These are phyloP conservation scores for Lepidopterella palustris DNA, from an alignment of 495 filamentous ascomycete genomes.

Conservation along the genomic window DNA sequence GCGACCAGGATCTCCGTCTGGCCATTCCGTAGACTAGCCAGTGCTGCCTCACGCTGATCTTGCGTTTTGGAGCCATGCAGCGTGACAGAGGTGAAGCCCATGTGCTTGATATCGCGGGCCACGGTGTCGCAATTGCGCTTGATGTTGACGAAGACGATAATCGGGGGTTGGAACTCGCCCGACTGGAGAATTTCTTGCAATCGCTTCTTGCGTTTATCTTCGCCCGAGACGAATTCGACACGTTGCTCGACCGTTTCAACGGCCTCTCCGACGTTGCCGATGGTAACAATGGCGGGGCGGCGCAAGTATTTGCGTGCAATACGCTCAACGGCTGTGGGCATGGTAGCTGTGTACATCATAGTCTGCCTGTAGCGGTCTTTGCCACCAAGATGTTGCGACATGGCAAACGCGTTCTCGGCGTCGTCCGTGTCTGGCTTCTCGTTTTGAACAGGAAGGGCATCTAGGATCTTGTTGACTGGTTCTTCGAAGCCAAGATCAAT, in stretches of 20 bases:
- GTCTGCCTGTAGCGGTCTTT: constrained; percentile 92
- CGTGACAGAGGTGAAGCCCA: constrained; percentile 86
- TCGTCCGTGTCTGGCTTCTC: constrained; percentile 95
- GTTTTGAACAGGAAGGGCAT: constrained; percentile 89
- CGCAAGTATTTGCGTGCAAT: constrained; percentile 95
- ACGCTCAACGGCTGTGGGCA: constrained; percentile 88
- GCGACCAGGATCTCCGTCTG: constrained; percentile 85
- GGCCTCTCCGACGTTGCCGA: constrained; percentile 92
- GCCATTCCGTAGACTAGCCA: constrained; percentile 77
- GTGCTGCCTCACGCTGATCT: constrained; percentile 91
- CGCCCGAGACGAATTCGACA: constrained; percentile 83
- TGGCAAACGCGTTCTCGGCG: constrained; percentile 77
- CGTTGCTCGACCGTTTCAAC: constrained; percentile 98
- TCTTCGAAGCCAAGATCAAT: constrained; percentile 98
- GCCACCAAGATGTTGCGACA: constrained; percentile 75
- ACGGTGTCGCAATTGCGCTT: constrained; percentile 98
- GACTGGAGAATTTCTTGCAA: constrained; percentile 83
- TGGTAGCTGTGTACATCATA: constrained; percentile 99
- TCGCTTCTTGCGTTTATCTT: constrained; percentile 97
- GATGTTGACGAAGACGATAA: constrained; percentile 99
- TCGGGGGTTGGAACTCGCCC: constrained; percentile 79
- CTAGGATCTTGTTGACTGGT: constrained; percentile 94
- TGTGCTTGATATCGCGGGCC: constrained; percentile 88
- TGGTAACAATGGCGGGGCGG: constrained; percentile 88
- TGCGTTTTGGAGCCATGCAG: constrained; percentile 95